These are phyloP conservation scores for Leptomonas pyrrhocoris DNA, from an alignment of 208 protist genomes.

Conservation along the genomic window DNA sequence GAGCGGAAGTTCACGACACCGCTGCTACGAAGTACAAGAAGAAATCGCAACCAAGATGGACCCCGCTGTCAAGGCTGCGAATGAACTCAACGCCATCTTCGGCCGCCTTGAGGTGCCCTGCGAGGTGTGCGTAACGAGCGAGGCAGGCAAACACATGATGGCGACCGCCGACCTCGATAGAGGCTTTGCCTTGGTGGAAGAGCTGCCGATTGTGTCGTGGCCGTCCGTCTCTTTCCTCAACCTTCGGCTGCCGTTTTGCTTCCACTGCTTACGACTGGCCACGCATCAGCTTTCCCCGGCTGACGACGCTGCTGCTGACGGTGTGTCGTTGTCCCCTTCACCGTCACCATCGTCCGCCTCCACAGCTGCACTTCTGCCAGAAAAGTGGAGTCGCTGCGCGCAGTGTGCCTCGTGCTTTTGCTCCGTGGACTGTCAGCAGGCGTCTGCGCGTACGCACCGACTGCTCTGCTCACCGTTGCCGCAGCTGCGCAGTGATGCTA, in stretches of 20 bases:
- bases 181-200: slow-evolving; percentile 63
- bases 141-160: slow-evolving; percentile 72
- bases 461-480: slow-evolving; percentile 58
- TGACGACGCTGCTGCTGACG: not conserved
- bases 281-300: not conserved
- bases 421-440: slow-evolving; percentile 44
- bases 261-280: slow-evolving; percentile 65
- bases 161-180: slow-evolving; percentile 46
- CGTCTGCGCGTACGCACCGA: slow-evolving; percentile 36
- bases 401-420: slow-evolving; percentile 70
- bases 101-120: slow-evolving; percentile 58
- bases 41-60: slow-evolving; percentile 32
- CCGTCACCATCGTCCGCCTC: too few relatives aligned
- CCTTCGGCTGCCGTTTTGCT: slow-evolving; percentile 61
- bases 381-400: slow-evolving; percentile 40
- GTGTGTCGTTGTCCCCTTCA: not conserved
- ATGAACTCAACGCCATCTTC: slow-evolving; percentile 66
- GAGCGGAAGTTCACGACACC: not conserved
- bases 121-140: slow-evolving; percentile 40
- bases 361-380: not conserved
- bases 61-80: slow-evolving; percentile 47
- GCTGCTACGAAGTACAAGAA: not conserved
- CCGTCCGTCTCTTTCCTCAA: slow-evolving; percentile 42
- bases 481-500: slow-evolving; percentile 29
- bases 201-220: slow-evolving; percentile 79